Base-by-base conservation (phyloP, 306 rosid species). In the Lagenaria siceraria region DNA sequence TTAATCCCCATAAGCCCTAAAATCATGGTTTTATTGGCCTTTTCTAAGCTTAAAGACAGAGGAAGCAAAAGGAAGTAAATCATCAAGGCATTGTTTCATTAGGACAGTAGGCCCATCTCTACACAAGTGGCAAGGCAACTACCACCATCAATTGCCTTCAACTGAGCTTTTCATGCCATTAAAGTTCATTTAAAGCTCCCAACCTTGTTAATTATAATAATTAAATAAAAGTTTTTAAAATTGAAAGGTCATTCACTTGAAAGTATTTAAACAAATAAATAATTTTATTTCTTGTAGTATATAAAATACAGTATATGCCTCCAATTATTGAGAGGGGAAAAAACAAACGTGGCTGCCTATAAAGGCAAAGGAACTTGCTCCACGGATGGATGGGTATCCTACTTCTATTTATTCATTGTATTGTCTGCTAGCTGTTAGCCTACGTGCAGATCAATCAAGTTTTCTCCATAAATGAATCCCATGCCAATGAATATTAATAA, bases 321-420 rank as follows among this genome's bases (percentile, higher is more conserved):
- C 8, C 77, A 72, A 72, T 72, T 72, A 72, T 72, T 72, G 60
- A 25, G 24, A 19, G 8, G 18, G 21, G 18, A 8, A 43, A 68
- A 72, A 2, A 29, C 33, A 71, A 49, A 72, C 76, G 76, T 72
- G 76, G 76, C 58, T 71, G 35, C 76, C 27, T 71, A 48, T 48
- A 71, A 48, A 14, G 76, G 76, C 24, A 48, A 48, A 46, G 15
- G 11, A 71, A 71, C 4, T 71, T 46, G 76, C 35, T 35, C 75
- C 75, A 22, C 36, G 36, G n/a, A 5, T 68, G 54, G 21, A 53
- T 22, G 36, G 43, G 24, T 21, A n/a, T 19, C 74, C 52, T 6
- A 66, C 13, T 40, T 7, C 31, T 5, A 63, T 63, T 63, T 18
- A 33, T 66, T 66, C 74, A 38, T 38, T 66, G 33, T 40, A 19